Base-by-base conservation (phyloP, 2,329 filamentous ascomycete genomes). In the Talaromyces islandicus region DNA sequence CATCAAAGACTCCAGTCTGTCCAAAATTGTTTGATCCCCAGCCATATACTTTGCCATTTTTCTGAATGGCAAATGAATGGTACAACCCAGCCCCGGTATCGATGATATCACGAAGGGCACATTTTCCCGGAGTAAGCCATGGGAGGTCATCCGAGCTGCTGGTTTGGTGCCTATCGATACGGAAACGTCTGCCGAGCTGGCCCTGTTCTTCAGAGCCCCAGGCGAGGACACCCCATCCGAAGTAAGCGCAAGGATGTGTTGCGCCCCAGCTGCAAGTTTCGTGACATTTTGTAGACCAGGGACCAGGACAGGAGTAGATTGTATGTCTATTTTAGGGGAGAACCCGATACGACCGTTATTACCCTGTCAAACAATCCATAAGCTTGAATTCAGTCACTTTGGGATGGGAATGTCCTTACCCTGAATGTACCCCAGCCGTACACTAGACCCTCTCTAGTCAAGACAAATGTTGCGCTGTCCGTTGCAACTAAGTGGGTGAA, bases 221-320 rank as follows among this genome's bases (percentile, higher is more conserved):
- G 24, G 51, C 14, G 9, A 54, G 30, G 30, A 54, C n/a, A 19
- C 12, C 11, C 51, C 25, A 35, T 29, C 14, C 17, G 9, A 54
- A n/a, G 51, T 54, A 19, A 54, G 51, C n/a, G 51, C 51, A 7
- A 54, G 9, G 9, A 54, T 24, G 17, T 24, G 51, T 17, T 54
- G 51, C n/a, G 51, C 51, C 27, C 51, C 51, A 21, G 51, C 51
- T 21, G 51, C 53, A 12, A 55, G 53, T 55, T 55, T 55, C 24
- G 35, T 35, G 30, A 41, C 30, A 24, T 19, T 11, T 3, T 11
- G n/a, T 17, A 54, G 21, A 2, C 32, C 51, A 32, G 51, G 27
- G 29, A 54, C n/a, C 17, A 54, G 17, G 14, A 21, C 4, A n/a
- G 51, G 51, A 30, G 12, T 32, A 17, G 27, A 14, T 54, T 54